phyloP scores from a whole-genome alignment of 2,329 filamentous ascomycete species.

The Diaporthe aspalathi region DNA sequence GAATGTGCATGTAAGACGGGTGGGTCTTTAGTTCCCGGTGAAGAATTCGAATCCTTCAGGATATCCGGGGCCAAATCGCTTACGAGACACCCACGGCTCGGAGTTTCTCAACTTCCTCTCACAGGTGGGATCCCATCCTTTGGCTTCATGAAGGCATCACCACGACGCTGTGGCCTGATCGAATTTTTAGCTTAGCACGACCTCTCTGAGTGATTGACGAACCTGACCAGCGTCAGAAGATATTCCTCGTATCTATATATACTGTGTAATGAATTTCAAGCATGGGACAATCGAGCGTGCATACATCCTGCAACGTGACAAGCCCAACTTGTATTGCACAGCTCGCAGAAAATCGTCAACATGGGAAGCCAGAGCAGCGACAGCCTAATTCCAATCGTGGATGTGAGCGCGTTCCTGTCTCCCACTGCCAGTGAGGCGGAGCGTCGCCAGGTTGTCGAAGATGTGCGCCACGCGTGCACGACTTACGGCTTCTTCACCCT shows the following conservation, averaged over 20 bases:
- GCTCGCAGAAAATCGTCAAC: conserved; percentile 41
- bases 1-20: conserved; percentile 5
- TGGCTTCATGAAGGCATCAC: conserved; percentile 1
- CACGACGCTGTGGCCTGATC: conserved; percentile 1
- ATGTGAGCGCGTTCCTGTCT: conserved; percentile 44
- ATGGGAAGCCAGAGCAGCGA: conserved; percentile 48
- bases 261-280: not conserved
- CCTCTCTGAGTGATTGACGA: not conserved
- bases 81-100: not conserved
- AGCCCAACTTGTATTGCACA: not conserved
- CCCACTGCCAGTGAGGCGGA: conserved; percentile 41
- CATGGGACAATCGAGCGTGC: not conserved
- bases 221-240: not conserved
- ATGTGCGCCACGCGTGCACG: conserved; percentile 44
- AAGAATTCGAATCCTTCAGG: not conserved
- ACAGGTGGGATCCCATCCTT: not conserved
- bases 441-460: conserved; percentile 43
- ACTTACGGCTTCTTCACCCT: conserved; percentile 49
- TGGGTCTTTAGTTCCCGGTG: not conserved
- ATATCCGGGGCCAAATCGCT: not conserved
- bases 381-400: conserved; percentile 45
- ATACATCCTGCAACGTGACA: not conserved
- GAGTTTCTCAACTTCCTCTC: not conserved
- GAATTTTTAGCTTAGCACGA: not conserved
- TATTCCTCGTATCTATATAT: conserved; percentile 6